Evolutionary conservation across 2,329 filamentous ascomycete genomes (phyloP).

Genomic region (Penicillium janthinellum): DNA sequence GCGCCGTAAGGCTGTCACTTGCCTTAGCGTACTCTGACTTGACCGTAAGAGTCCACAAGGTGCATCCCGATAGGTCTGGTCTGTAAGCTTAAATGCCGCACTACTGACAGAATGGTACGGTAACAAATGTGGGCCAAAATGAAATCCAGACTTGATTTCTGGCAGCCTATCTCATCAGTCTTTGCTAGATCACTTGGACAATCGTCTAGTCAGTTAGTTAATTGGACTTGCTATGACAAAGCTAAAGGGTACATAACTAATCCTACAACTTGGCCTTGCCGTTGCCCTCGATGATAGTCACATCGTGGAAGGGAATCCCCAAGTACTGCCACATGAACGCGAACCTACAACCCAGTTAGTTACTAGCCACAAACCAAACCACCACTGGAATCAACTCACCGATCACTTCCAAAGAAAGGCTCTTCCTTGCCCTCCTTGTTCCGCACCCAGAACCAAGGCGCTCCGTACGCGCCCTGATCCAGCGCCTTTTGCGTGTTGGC

Average conservation of each 20-base stretch:
- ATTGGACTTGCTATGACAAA: too few species aligned
- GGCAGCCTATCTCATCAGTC: too few species aligned
- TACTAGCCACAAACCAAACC: neutral
- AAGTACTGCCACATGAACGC: slow-evolving; percentile 67
- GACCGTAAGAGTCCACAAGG: too few species aligned
- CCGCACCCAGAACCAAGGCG: slow-evolving; percentile 73
- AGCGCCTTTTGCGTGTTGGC: slow-evolving; percentile 63
- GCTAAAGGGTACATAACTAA: neutral
- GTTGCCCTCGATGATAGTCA: slow-evolving; percentile 18
- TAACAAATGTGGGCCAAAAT: neutral
- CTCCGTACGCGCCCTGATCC: slow-evolving; percentile 70
- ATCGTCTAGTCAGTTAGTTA: too few species aligned
- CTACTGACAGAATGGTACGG: neutral
- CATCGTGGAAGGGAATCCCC: slow-evolving; percentile 50
- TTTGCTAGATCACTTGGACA: too few species aligned
- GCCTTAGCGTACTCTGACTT: too few species aligned
- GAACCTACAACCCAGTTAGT: slow-evolving; percentile 23
- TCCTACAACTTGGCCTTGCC: slow-evolving; percentile 18
- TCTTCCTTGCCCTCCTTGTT: slow-evolving; percentile 57
- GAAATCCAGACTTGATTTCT: neutral
- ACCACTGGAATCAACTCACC: slow-evolving; percentile 43
- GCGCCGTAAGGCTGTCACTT: too few species aligned
- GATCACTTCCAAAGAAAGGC: slow-evolving; percentile 78
- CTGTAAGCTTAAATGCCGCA: neutral
- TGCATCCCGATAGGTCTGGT: too few species aligned